Evolutionary conservation across 495 filamentous ascomycete genomes (phyloP).

Genomic region (Xylaria sp.): DNA sequence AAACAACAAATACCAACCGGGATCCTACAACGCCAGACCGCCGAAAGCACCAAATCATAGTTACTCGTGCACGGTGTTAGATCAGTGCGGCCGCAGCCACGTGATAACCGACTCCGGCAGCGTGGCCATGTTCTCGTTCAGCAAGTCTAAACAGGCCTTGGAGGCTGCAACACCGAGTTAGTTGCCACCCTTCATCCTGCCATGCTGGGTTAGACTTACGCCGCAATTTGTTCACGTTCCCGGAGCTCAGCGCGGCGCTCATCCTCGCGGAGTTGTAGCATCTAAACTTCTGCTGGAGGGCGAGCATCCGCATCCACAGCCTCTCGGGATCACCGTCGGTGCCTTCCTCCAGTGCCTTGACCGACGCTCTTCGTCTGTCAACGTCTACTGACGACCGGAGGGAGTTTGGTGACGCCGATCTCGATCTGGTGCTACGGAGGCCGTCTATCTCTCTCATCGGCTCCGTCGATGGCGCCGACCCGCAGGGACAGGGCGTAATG

Average conservation of each 20-base stretch:
- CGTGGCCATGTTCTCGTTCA: conserved; percentile 52
- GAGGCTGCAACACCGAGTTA: conserved; percentile 40
- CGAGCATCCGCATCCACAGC: conserved; percentile 55
- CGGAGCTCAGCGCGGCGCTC: conserved; percentile 49
- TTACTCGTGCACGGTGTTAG: neutral
- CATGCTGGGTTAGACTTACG: conserved; percentile 43
- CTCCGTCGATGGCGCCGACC: conserved; percentile 15
- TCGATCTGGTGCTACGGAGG: conserved; percentile 26
- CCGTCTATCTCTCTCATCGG: conserved; percentile 27
- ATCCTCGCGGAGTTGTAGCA: conserved; percentile 57
- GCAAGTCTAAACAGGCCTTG: conserved; percentile 49
- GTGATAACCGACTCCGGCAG: conserved; percentile 39
- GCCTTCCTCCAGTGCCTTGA: conserved; percentile 40
- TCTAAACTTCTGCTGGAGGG: conserved; percentile 49
- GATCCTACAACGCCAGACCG: conserved; percentile 12
- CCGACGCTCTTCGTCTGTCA: conserved; percentile 37
- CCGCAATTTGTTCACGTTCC: conserved; percentile 41
- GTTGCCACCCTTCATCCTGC: neutral
- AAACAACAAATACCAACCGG: neutral
- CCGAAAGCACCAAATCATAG: neutral
- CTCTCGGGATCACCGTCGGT: conserved; percentile 44
- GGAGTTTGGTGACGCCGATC: conserved; percentile 38
- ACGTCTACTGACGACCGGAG: conserved; percentile 29
- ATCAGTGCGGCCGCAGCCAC: conserved; percentile 22
- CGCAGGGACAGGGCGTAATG: conserved; percentile 40